Evolutionary conservation across 257 asterid genomes (phyloP).

Genomic region (Gentiana straminea): DNA sequence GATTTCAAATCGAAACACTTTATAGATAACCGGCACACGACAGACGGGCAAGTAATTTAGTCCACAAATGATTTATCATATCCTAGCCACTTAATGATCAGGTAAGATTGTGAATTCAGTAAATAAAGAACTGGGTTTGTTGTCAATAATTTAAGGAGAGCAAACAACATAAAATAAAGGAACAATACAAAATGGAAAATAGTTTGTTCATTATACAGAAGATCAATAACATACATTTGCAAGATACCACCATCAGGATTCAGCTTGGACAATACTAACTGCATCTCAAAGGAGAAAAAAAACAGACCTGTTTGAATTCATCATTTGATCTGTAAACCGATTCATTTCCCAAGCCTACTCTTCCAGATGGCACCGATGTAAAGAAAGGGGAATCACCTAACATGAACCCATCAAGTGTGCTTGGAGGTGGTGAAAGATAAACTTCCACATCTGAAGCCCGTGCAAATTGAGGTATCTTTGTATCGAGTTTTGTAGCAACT

Average conservation of each 20-base stretch:
- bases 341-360: slow-evolving; percentile 79
- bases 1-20: too few species aligned
- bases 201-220: not conserved
- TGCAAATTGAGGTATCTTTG: slow-evolving; percentile 90
- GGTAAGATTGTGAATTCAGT: not conserved
- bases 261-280: not conserved
- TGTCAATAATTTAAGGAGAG: not conserved
- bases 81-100: not conserved
- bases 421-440: slow-evolving; percentile 83
- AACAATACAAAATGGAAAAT: not conserved
- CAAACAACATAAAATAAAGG: not conserved
- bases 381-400: slow-evolving; percentile 90
- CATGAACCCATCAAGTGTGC: slow-evolving; percentile 86
- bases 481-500: slow-evolving; percentile 89
- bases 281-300: slow-evolving; percentile 1
- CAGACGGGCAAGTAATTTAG: too few species aligned
- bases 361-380: slow-evolving; percentile 93
- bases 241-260: too few species aligned
- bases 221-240: too few species aligned
- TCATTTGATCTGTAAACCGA: slow-evolving; percentile 81
- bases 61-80: too few species aligned
- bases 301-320: slow-evolving; percentile 76
- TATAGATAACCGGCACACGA: not conserved
- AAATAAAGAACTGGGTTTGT: not conserved
- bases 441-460: slow-evolving; percentile 94